These are phyloP conservation scores for Boletus reticuloceps DNA, from an alignment of 768 basidiomycete species.

Conservation along the genomic window DNA sequence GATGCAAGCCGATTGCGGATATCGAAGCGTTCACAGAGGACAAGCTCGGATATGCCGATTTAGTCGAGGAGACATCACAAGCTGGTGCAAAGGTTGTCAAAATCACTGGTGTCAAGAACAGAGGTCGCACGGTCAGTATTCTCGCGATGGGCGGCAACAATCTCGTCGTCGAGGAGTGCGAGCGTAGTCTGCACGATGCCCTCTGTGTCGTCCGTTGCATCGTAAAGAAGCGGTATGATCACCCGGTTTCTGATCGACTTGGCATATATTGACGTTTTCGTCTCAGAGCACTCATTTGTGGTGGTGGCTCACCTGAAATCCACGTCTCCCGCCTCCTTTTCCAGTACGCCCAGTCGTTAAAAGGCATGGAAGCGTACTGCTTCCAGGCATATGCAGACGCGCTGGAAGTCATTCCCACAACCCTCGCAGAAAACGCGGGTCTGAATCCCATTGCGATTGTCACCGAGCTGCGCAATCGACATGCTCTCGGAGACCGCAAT, in stretches of 20 bases:
- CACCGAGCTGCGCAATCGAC: conserved; percentile 94
- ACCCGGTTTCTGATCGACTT: neutral
- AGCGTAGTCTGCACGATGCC: conserved; percentile 96
- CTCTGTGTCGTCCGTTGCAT: conserved; percentile 98
- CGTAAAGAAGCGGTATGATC: conserved; percentile 89
- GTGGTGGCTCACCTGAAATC: conserved; percentile 97
- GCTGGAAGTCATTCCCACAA: conserved; percentile 95
- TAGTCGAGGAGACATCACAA: conserved; percentile 85
- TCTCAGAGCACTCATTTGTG: conserved; percentile 83
- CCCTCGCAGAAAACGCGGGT: conserved; percentile 97
- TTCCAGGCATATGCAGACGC: conserved; percentile 99
- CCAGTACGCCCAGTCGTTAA: conserved; percentile 88
- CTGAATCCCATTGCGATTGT: conserved; percentile 98
- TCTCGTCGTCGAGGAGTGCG: conserved; percentile 94
- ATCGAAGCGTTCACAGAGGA: conserved; percentile 98
- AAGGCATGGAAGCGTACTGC: conserved; percentile 98
- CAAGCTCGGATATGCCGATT: conserved; percentile 94
- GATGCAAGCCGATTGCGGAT: conserved; percentile 94
- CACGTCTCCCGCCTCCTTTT: conserved; percentile 91
- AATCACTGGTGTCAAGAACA: conserved; percentile 93
- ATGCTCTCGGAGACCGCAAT: conserved; percentile 90
- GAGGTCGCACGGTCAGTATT: conserved; percentile 91
- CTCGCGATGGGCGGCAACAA: conserved; percentile 92
- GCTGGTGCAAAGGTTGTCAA: conserved; percentile 89
- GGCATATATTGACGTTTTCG: neutral